Base-by-base conservation (phyloP, 2,329 filamentous ascomycete species). In the Fusarium sterilihyphosum region DNA sequence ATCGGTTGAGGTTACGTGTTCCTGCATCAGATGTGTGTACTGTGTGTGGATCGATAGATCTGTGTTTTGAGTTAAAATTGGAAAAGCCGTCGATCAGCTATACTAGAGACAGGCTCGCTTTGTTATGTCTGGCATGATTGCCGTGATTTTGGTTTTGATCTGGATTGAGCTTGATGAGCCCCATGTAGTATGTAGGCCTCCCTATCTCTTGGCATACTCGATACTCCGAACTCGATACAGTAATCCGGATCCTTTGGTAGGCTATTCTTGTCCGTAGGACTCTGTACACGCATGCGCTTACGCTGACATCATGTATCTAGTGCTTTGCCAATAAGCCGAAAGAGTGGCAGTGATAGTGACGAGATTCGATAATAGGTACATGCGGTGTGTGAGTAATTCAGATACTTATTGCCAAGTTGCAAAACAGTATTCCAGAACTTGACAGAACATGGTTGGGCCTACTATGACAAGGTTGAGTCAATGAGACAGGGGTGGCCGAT, bases 21-120 rank as follows among this genome's bases (percentile, higher is more conserved):
- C 67, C 61, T 70, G 66, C 53, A 44, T 70, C 29, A 61, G 49
- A 71, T 71, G 35, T 73, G 41, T 41, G 50, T 71, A 53, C n/a
- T 53, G 31, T 58, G 26, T 58, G 61, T 71, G 61, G 61, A 53
- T 50, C 47, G 38, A 60, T 38, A 71, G 60, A 70, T 71, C 41
- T 71, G 33, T 70, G 31, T 40, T 50, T 50, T 41, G 50, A 44
- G 67, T 67, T 54, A 58, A 58, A 63, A 71, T 44, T 70, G 53
- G 62, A 68, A 68, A 40, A 58, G 52, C 26, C 54, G 41, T 47
- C 52, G 68, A 71, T 71, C 69, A 68, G 22, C 29, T 67, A 46
- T 59, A 68, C 50, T 58, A 50, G 31, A 67, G 50, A 57, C 53
- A 44, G 54, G 46, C 57, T 71, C 61, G 61, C 56, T 67, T 71